These are phyloP conservation scores for Fusarium goolgardi DNA, from an alignment of 2,329 filamentous ascomycete genomes.

Conservation along the genomic window DNA sequence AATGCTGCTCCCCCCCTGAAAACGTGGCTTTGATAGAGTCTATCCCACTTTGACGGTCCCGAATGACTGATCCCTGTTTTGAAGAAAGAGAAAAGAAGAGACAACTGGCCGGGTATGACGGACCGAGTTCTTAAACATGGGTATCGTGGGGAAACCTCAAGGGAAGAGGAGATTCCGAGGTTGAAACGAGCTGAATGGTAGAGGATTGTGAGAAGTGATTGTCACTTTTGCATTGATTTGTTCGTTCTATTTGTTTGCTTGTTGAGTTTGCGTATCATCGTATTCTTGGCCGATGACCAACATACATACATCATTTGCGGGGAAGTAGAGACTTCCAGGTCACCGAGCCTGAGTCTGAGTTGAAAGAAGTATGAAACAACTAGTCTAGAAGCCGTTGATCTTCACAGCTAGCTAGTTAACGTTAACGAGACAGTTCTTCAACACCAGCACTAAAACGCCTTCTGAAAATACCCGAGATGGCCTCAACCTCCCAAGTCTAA, in stretches of 20 bases:
- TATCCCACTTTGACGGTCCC: not conserved
- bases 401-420: not conserved
- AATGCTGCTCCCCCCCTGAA: not conserved
- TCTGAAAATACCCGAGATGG: not conserved
- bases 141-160: not conserved
- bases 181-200: constrained; percentile 9
- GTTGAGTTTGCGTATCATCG: not conserved
- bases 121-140: not conserved
- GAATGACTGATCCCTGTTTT: not conserved
- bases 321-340: not conserved
- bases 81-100: constrained; percentile 16
- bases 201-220: constrained; percentile 17
- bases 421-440: not conserved
- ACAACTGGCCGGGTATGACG: not conserved
- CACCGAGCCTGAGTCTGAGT: not conserved
- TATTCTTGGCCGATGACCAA: not conserved
- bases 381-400: not conserved
- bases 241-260: not conserved
- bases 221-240: not conserved
- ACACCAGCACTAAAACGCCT: not conserved
- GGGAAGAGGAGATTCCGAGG: not conserved
- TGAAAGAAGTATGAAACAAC: not conserved
- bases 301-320: not conserved
- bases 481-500: not conserved
- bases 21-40: not conserved